Evolutionary conservation across 306 rosid genomes (phyloP), one percentile per base, ranked within the genome.

Genomic region (Inga oerstediana): DNA sequence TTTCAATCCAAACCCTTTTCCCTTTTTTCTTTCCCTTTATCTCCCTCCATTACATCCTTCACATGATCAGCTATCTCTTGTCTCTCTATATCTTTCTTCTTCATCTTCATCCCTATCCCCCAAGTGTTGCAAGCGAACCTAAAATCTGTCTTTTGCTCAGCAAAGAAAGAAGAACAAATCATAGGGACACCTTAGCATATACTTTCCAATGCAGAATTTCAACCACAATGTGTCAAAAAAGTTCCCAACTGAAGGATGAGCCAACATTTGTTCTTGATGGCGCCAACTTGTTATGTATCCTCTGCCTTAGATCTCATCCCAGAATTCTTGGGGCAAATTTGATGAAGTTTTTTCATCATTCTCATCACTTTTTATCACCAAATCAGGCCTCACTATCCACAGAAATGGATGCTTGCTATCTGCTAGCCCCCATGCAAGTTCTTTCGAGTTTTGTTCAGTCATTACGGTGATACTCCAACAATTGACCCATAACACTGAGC

Each of bases 141-240:
- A 46, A 89, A 85, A 46, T 86, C 86, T 0, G 88, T 74, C 27
- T 79, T 86, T 4, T 89, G 90, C 12, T 89, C 86, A 10, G 82
- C 86, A 16, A 87, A 89, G 64, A 89, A 89, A 20, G 92, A 90
- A 89, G 89, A 89, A 43, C 86, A 87, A 61, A 89, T 87, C 11
- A 89, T 16, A 35, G 89, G 90, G 52, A 87, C 85, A 43, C 90
- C 86, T 4, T 52, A 49, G 56, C 78, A 56, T 13, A 87, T 14
- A 43, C 74, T 74, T 81, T 89, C 92, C 34, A 76, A 1, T 0
- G 51, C 81, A n/a, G 92, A 87, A 73, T 89, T 87, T 90, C 89
- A 89, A 13, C 90, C 90, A 61, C 89, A 75, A 7, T 89, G 92
- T n/a, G 87, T 83, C 41, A 32, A 85, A 22, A 10, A 85, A 89